Conservation (phyloP, 768 basidiomycete genomes). For the Gymnopilus junonius region DNA sequence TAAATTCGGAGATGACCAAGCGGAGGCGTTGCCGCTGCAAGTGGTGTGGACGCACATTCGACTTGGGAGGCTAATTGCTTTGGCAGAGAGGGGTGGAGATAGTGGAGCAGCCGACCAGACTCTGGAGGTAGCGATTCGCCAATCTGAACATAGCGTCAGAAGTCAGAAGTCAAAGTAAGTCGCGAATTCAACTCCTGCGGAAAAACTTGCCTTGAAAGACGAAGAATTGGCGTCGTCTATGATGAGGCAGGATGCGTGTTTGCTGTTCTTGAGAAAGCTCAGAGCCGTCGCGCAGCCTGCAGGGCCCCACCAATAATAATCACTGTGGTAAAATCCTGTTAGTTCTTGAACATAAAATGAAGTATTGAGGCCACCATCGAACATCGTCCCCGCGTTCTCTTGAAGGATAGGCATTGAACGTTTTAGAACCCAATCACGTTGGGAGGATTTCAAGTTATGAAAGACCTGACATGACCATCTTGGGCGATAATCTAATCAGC, state of each 20-base stretch:
- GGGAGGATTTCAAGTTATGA: background rate
- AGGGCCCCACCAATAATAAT: constrained; percentile 27
- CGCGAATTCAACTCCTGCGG: no score
- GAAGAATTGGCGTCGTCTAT: constrained; percentile 35
- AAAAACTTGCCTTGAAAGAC: constrained; percentile 34
- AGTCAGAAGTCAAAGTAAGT: background rate
- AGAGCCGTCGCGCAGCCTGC: constrained; percentile 27
- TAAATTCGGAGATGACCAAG: constrained; percentile 29
- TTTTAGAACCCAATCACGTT: no score
- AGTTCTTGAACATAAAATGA: no score
- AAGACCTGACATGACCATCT: background rate
- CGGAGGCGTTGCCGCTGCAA: constrained; percentile 39
- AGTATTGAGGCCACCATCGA: no score
- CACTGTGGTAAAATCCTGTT: background rate
- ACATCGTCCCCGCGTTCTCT: no score
- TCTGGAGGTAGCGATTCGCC: constrained; percentile 40
- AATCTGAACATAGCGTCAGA: constrained; percentile 25
- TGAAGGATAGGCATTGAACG: no score
- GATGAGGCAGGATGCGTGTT: constrained; percentile 27
- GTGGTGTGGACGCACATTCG: constrained; percentile 17
- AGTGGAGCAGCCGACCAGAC: constrained; percentile 22
- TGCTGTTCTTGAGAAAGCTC: constrained; percentile 18
- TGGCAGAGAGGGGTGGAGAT: constrained; percentile 20
- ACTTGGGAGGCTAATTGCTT: constrained; percentile 19
- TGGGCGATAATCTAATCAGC: background rate